Percentiles rank a stretch among this genome's conserved stretches.
Evolutionary conservation across 352 stramenopile genomes (phyloP).

Genomic region (Blastocystis sp.): DNA sequence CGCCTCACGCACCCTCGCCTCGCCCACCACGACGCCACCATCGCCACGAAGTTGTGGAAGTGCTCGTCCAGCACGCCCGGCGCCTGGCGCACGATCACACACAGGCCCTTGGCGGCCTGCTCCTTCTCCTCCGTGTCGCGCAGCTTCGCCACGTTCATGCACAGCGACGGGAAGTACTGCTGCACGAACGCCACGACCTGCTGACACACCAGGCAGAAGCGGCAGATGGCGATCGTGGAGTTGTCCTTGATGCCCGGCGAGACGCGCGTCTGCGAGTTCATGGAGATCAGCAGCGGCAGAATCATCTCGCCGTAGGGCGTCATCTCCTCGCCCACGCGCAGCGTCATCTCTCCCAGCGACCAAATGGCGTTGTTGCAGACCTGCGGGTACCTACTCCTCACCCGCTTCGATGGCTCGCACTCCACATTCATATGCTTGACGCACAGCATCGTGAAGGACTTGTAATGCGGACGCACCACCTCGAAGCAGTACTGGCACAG

Average conservation of each 20-base stretch:
- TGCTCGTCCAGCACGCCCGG: not conserved
- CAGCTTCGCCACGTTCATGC: conserved; percentile 37
- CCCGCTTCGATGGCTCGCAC: not conserved
- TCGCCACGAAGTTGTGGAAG: conserved; percentile 29
- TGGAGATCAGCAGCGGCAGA: conserved; percentile 18
- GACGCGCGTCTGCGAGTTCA: conserved; percentile 4
- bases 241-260: conserved; percentile 28
- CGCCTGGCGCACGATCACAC: not conserved
- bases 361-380: conserved; percentile 68
- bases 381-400: not conserved
- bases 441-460: conserved; percentile 44
- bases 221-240: conserved; percentile 32
- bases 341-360: conserved; percentile 39
- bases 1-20: too few relatives aligned
- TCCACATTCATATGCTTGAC: conserved; percentile 66
- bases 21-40: conserved; percentile 49
- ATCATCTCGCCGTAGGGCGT: not conserved
- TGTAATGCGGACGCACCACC: not conserved
- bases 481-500: conserved; percentile 32
- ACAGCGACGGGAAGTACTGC: conserved; percentile 18
- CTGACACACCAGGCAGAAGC: conserved; percentile 6
- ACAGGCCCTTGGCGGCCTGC: conserved; percentile 9
- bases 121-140: conserved; percentile 22
- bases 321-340: conserved; percentile 9
- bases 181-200: not conserved